These are phyloP conservation scores for Marasmius oreades DNA, from an alignment of 1,284 basidiomycete species.

Conservation along the genomic window DNA sequence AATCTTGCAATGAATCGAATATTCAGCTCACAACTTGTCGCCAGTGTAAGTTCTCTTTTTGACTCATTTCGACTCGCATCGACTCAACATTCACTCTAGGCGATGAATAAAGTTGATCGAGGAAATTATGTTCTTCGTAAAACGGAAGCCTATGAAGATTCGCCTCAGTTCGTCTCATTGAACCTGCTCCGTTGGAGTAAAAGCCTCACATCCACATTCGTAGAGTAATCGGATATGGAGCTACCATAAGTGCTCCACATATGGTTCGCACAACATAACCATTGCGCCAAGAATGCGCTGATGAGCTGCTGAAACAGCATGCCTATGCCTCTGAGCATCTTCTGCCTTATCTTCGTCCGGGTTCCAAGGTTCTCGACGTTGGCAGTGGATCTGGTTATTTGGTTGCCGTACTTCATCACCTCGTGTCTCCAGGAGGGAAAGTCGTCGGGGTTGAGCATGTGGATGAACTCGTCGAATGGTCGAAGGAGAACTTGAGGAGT, in stretches of 20 bases:
- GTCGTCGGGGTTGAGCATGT: slow-evolving; percentile 95
- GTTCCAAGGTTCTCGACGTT: slow-evolving; percentile 76
- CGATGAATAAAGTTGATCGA: slow-evolving; percentile 72
- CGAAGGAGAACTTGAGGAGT: slow-evolving; percentile 60
- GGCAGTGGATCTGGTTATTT: slow-evolving; percentile 81
- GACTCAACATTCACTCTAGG: slow-evolving; percentile 34
- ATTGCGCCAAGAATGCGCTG: slow-evolving; percentile 7
- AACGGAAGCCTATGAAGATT: slow-evolving; percentile 69
- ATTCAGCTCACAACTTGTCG: slow-evolving; percentile 50
- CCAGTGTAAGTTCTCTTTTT: slow-evolving; percentile 30
- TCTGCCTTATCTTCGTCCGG: slow-evolving; percentile 65
- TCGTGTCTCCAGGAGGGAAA: slow-evolving; percentile 56
- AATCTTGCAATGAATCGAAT: slow-evolving; percentile 61
- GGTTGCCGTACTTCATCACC: slow-evolving; percentile 71
- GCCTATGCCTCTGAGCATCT: slow-evolving; percentile 79
- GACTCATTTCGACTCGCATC: slow-evolving; percentile 11
- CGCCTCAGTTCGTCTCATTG: slow-evolving; percentile 57
- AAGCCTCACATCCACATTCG: neutral
- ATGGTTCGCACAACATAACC: slow-evolving; percentile 53
- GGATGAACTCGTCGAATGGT: slow-evolving; percentile 70
- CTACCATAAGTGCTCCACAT: slow-evolving; percentile 89
- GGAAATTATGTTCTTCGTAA: slow-evolving; percentile 64
- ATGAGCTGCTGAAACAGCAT: slow-evolving; percentile 46
- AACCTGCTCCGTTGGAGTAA: slow-evolving; percentile 9
- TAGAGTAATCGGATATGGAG: slow-evolving; percentile 74